Conservation (phyloP, 139 green algal genomes). For the Volvox reticuliferus region DNA sequence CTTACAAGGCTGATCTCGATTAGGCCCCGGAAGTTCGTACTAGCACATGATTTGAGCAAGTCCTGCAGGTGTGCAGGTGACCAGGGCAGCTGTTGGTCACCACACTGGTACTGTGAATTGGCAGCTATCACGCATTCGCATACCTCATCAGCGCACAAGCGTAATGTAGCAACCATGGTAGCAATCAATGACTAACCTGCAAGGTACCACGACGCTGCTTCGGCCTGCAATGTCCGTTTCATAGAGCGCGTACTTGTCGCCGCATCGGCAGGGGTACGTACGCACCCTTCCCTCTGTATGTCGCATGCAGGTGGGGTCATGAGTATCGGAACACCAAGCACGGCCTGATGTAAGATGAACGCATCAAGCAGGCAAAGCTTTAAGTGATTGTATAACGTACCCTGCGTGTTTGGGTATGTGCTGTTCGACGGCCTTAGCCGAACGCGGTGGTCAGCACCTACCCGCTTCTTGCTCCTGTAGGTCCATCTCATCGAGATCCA, state of each 20-base stretch:
- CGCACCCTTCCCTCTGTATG: not conserved
- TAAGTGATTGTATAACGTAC: too few species aligned
- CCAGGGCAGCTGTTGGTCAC: not conserved
- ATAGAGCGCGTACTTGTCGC: not conserved
- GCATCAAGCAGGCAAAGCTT: too few species aligned
- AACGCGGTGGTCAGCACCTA: not conserved
- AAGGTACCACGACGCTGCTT: not conserved
- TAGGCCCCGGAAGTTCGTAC: not conserved
- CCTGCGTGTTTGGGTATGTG: too few species aligned
- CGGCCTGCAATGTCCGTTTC: not conserved
- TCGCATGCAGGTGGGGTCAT: too few species aligned
- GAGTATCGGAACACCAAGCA: too few species aligned
- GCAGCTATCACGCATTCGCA: too few species aligned
- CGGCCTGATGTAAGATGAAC: too few species aligned
- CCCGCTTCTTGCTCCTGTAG: not conserved
- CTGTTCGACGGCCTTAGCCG: too few species aligned
- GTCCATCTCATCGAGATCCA: slow-evolving; percentile 33
- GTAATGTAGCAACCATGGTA: not conserved
- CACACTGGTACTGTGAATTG: not conserved
- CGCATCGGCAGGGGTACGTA: slow-evolving; percentile 45
- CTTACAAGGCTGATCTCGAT: not conserved
- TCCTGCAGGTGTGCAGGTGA: not conserved
- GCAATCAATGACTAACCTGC: slow-evolving; percentile 3
- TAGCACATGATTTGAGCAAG: slow-evolving; percentile 50
- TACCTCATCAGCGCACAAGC: too few species aligned